Conservation (phyloP, 139 green algal genomes). For the Closterium sp. region DNA sequence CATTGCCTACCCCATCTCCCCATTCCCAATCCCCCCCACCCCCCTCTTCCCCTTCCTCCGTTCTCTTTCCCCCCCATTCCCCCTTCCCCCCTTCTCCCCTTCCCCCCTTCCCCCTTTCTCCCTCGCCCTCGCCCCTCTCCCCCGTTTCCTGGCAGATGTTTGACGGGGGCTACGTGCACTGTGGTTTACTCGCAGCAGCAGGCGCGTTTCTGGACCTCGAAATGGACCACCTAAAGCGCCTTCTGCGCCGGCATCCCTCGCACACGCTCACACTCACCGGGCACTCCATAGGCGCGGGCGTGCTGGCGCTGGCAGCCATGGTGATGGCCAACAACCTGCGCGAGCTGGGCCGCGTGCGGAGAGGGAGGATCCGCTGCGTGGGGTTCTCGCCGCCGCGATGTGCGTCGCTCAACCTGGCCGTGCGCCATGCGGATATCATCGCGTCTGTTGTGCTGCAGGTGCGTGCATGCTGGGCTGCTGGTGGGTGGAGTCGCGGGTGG, state of each 20-base stretch:
- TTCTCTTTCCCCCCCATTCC: no score
- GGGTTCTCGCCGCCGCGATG: slow-evolving; percentile 8
- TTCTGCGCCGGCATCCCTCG: not conserved
- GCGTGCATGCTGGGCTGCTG: no score
- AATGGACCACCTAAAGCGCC: not conserved
- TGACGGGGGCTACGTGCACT: slow-evolving; percentile 35
- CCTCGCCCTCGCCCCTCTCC: not conserved
- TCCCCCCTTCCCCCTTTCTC: slow-evolving; percentile 1
- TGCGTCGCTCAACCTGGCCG: slow-evolving; percentile 26
- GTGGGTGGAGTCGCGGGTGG: no score
- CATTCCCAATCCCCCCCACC: no score
- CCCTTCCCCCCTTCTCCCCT: no score
- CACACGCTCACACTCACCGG: slow-evolving; percentile 40
- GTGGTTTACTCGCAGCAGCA: slow-evolving; percentile 18
- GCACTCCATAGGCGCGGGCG: slow-evolving; percentile 31
- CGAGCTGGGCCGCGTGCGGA: slow-evolving; percentile 2
- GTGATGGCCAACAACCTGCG: not conserved
- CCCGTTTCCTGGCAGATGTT: not conserved
- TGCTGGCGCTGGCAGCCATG: slow-evolving; percentile 7
- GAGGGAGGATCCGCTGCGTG: slow-evolving; percentile 7
- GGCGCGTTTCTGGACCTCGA: slow-evolving; percentile 26
- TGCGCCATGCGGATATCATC: slow-evolving; percentile 37
- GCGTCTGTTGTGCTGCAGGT: slow-evolving; percentile 37
- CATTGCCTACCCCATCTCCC: no score
- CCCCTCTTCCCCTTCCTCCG: no score